Evolutionary conservation across 179 eudicot genomes (phyloP).

Genomic region (Gypsophila paniculata): DNA sequence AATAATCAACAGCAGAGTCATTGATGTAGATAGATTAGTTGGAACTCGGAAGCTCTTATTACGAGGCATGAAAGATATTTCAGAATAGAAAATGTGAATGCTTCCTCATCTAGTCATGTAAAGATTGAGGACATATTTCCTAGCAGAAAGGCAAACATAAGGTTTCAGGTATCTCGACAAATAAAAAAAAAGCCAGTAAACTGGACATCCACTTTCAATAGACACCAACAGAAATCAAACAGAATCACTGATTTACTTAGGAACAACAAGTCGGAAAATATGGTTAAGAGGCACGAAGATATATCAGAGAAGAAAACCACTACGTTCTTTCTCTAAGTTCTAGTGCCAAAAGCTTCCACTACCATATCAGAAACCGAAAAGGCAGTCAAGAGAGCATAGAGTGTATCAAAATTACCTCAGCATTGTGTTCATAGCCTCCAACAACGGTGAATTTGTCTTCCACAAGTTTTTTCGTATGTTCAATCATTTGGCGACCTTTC

Average conservation of each 20-base stretch:
- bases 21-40: no score
- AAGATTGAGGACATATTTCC: background rate
- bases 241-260: background rate
- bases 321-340: background rate
- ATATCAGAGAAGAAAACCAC: background rate
- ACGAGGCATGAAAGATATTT: no score
- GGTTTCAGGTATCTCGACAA: background rate
- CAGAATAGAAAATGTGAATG: background rate
- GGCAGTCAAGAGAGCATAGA: background rate
- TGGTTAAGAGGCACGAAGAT: background rate
- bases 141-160: background rate
- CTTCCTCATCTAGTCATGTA: background rate
- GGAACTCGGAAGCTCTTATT: no score
- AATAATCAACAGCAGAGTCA: no score
- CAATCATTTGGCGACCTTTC: constrained; percentile 97
- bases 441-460: constrained; percentile 76
- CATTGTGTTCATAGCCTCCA: constrained; percentile 83
- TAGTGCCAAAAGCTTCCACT: background rate
- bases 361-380: constrained; percentile 13
- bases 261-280: background rate
- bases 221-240: no score
- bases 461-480: constrained; percentile 90
- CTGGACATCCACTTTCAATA: background rate
- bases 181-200: background rate
- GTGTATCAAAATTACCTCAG: constrained; percentile 56